A percentile compares a stretch with the other conserved stretches of the same genome.
These are phyloP conservation scores for Hypoxylon perforatum DNA, from an alignment of 495 filamentous ascomycete species.

Conservation along the genomic window DNA sequence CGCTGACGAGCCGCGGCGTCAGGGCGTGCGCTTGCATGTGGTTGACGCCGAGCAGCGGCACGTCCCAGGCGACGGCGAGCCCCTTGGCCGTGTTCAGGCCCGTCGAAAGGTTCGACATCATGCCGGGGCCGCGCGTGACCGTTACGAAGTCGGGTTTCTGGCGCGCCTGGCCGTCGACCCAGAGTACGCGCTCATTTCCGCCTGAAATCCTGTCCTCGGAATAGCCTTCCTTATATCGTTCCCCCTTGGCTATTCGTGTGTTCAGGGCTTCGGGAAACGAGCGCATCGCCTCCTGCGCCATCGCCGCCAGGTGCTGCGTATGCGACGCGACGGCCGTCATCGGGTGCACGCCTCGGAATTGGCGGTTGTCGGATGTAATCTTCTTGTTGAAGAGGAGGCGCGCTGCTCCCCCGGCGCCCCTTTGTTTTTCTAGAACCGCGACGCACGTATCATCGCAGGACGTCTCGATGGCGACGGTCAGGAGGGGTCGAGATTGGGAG, in stretches of 20 bases:
- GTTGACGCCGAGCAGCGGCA: conserved; percentile 85
- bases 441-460: conserved; percentile 99
- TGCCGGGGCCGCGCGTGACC: conserved; percentile 90
- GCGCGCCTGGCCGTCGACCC: conserved; percentile 42
- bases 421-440: conserved; percentile 75
- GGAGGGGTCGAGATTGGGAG: conserved; percentile 40
- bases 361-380: conserved; percentile 78
- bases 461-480: conserved; percentile 91
- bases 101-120: conserved; percentile 76
- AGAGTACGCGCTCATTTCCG: conserved; percentile 19
- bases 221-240: background rate
- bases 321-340: conserved; percentile 78
- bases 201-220: conserved; percentile 18
- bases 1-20: conserved; percentile 82
- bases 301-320: conserved; percentile 68
- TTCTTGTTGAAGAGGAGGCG: conserved; percentile 83
- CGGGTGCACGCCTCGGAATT: conserved; percentile 82
- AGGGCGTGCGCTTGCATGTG: conserved; percentile 98
- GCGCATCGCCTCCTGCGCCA: conserved; percentile 72
- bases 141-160: conserved; percentile 81
- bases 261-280: conserved; percentile 55
- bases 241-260: background rate
- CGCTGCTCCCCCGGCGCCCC: conserved; percentile 46
- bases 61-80: conserved; percentile 81
- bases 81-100: conserved; percentile 91